Conservation (phyloP, 805 yeast species). For the Candida stauntonica region DNA sequence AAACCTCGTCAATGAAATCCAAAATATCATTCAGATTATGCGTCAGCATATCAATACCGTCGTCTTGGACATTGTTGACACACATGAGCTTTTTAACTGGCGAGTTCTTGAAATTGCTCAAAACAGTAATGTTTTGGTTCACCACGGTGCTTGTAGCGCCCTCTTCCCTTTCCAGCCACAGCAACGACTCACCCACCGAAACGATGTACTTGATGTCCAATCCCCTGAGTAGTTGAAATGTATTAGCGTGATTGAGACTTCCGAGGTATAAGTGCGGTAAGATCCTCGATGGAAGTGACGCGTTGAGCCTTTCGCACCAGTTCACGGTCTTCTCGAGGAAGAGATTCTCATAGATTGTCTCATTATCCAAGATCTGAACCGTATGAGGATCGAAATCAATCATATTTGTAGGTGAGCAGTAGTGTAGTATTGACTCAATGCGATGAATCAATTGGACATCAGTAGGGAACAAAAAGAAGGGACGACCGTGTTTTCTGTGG, state of each 20-base stretch:
- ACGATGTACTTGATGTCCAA: conserved; percentile 72
- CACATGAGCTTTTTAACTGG: conserved; percentile 39
- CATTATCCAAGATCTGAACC: conserved; percentile 22
- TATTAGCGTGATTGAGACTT: conserved; percentile 75
- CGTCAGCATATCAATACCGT: conserved; percentile 79
- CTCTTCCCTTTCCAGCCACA: conserved; percentile 47
- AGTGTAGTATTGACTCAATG: conserved; percentile 56
- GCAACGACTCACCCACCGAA: conserved; percentile 77
- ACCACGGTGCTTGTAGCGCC: conserved; percentile 14
- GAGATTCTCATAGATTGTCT: conserved; percentile 32
- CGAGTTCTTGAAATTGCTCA: conserved; percentile 13
- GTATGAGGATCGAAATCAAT: conserved; percentile 11
- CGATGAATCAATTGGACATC: conserved; percentile 66
- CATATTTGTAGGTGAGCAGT: conserved; percentile 47
- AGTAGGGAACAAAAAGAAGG: conserved; percentile 76
- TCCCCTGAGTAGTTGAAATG: conserved; percentile 53
- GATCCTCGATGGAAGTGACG: conserved; percentile 81
- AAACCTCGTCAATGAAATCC: conserved; percentile 56
- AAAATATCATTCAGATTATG: conserved; percentile 59
- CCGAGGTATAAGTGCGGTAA: conserved; percentile 84
- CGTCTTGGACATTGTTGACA: conserved; percentile 78
- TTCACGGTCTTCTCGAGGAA: conserved; percentile 25
- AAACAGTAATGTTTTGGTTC: conserved; percentile 19
- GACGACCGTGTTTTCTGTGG: conserved; percentile 63
- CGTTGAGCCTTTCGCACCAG: conserved; percentile 36